Evolutionary conservation across 2,329 filamentous ascomycete species (phyloP), one percentile per base, ranked within the genome.

Genomic region (Apiospora hydei): DNA sequence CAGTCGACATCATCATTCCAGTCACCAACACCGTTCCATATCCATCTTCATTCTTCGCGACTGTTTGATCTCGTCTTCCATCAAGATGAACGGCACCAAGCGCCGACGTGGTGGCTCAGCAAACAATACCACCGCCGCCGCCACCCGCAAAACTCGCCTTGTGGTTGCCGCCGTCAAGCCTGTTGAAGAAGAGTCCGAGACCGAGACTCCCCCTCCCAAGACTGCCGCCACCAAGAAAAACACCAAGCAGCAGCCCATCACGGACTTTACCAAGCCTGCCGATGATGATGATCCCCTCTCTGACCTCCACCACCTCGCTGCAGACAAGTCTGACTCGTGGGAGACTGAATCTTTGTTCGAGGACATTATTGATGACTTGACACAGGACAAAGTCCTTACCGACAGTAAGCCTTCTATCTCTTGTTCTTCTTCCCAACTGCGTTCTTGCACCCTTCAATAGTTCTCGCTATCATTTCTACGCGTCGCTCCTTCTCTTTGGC

Each of bases 301-400:
- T n/a, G 57, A 64, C 34, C 10, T 64, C 8, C 57, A 64, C 57
- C 67, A 41, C 26, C 44, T 69, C 11, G 44, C 76, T 13, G 74
- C 77, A 18, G 75, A 77, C 67, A 66, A 76, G 2, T 73, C 70
- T 14, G 80, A 80, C 51, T 77, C 80, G 43, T 86, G 84, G 84
- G 85, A 86, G 46, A 80, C 80, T 7, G 81, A 86, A 73, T 87
- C 85, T 47, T 78, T 87, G 44, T 86, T 84, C 72, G 85, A 85
- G 71, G 85, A 86, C 73, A 81, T 84, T 44, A 80, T 87, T 70
- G 83, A 86, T 72, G 80, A 85, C 66, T 75, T 87, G 70, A 81
- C 81, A 69, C 83, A 87, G 69, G 84, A 86, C 74, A 80, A 84
- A 74, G 83, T 76, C 74, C 71, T 77, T 34, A 78, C 75, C 73